phyloP scores from a whole-genome alignment of 1,284 basidiomycete species.

The Leccinum fuscescens region DNA sequence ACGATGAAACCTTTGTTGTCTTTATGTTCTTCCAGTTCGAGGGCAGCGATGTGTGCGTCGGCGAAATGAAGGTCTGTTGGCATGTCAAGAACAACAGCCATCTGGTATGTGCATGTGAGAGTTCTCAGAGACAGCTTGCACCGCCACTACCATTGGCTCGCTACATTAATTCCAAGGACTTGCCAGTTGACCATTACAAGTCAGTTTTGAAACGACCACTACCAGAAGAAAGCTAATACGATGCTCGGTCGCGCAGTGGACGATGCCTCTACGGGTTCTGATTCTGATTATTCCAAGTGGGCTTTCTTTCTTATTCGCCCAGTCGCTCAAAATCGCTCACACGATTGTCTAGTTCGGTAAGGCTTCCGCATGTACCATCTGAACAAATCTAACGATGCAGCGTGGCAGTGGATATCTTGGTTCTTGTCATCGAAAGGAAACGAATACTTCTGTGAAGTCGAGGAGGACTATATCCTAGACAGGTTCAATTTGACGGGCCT shows the following conservation, averaged over 20 bases:
- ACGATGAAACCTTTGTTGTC: constrained; percentile 31
- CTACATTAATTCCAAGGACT: constrained; percentile 2
- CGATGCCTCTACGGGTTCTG: constrained; percentile 82
- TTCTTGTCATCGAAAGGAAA: constrained; percentile 95
- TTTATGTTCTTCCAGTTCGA: constrained; percentile 19
- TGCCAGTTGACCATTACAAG: constrained; percentile 19
- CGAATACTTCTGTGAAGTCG: constrained; percentile 99
- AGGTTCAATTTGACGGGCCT: constrained; percentile 97
- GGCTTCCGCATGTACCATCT: constrained; percentile 12
- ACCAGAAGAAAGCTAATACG: constrained; percentile 21
- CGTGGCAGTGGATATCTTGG: constrained; percentile 90
- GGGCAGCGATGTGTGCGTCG: neutral
- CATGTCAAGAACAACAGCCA: constrained; percentile 33
- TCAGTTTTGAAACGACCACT: constrained; percentile 23
- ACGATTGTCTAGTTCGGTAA: constrained; percentile 42
- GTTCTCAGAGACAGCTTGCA: constrained; percentile 5
- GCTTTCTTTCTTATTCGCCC: constrained; percentile 25
- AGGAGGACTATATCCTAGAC: constrained; percentile 98
- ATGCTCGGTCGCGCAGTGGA: constrained; percentile 62
- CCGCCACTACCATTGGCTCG: constrained; percentile 17
- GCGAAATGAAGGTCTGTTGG: constrained; percentile 30
- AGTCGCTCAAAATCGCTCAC: constrained; percentile 13
- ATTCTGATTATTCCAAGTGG: constrained; percentile 87
- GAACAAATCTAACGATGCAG: constrained; percentile 16
- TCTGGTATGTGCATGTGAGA: neutral